Conservation (phyloP, 1,284 basidiomycete species). For the Volvariella volvacea region DNA sequence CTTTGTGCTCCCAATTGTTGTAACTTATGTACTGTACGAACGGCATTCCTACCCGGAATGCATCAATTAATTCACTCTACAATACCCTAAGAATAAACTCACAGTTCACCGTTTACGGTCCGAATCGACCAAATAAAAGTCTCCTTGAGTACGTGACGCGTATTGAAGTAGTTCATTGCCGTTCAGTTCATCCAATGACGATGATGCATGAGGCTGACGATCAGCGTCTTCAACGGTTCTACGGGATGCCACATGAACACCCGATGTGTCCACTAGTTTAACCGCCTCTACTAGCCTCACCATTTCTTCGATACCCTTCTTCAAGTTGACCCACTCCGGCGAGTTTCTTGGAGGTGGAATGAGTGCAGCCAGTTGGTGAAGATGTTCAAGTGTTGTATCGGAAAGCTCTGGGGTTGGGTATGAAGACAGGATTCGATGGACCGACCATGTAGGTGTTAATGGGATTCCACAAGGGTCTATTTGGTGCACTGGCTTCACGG, state of each 20-base stretch:
- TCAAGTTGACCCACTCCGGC: conserved; percentile 39
- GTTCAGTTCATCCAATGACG: background rate
- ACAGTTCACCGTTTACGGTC: conserved; percentile 4
- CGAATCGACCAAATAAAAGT: conserved; percentile 34
- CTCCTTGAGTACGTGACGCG: conserved; percentile 38
- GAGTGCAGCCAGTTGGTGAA: conserved; percentile 67
- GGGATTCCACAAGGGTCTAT: conserved; percentile 60
- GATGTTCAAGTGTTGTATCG: conserved; percentile 44
- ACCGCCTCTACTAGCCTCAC: conserved; percentile 74
- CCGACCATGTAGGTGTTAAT: conserved; percentile 64
- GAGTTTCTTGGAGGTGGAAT: conserved; percentile 53
- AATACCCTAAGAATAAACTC: too few species aligned
- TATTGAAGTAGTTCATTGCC: conserved; percentile 33
- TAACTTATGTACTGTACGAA: too few species aligned
- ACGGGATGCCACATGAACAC: conserved; percentile 19
- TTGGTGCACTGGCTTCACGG: conserved; percentile 11
- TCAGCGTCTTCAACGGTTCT: conserved; percentile 22
- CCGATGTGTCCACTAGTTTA: conserved; percentile 46
- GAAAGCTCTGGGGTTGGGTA: conserved; percentile 63
- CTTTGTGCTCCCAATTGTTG: too few species aligned
- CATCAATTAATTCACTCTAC: too few species aligned
- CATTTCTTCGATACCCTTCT: conserved; percentile 58
- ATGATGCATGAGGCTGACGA: conserved; percentile 3
- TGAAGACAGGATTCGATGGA: conserved; percentile 64
- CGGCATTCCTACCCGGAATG: too few species aligned